Percentiles rank a stretch among this genome's conserved stretches.
Evolutionary conservation across 140 eudicot species (phyloP).

Genomic region (Eryngium alpinum): DNA sequence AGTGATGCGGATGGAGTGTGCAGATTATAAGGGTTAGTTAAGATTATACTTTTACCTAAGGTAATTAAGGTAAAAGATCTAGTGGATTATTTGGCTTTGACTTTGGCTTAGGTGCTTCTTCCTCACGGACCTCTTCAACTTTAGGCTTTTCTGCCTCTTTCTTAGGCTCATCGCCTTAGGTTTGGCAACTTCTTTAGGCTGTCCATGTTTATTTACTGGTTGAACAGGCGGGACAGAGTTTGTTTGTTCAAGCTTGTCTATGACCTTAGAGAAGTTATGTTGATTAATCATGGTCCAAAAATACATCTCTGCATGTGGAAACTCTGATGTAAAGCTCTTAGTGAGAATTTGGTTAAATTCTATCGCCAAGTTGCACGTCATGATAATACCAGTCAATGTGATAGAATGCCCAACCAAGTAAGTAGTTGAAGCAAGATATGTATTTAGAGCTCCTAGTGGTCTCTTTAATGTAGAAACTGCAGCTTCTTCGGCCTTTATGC

Average conservation of each 20-base stretch:
- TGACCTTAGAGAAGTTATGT: conserved; percentile 58
- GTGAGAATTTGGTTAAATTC: conserved; percentile 44
- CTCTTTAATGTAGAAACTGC: conserved; percentile 54
- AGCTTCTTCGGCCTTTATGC: conserved; percentile 64
- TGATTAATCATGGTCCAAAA: conserved; percentile 89
- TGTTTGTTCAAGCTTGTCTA: conserved; percentile 59
- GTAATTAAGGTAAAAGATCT: conserved; percentile 84
- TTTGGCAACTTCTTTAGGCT: conserved; percentile 46
- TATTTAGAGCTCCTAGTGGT: conserved; percentile 57
- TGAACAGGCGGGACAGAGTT: conserved; percentile 46
- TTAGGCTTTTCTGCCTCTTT: conserved; percentile 53
- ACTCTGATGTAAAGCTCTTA: conserved; percentile 72
- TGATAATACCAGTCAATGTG: conserved; percentile 77
- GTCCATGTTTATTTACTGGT: conserved; percentile 50
- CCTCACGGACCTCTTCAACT: conserved; percentile 35
- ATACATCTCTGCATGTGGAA: conserved; percentile 87
- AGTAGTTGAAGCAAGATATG: conserved; percentile 54
- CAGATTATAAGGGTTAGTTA: too few species aligned
- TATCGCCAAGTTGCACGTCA: conserved; percentile 41
- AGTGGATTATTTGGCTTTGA: conserved; percentile 90
- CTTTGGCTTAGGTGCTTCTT: conserved; percentile 98
- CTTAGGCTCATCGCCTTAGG: conserved; percentile 55
- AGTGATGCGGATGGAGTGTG: too few species aligned
- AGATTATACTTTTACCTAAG: too few species aligned
- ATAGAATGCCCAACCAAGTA: conserved; percentile 71